Evolutionary conservation across 139 green algal genomes (phyloP).

Genomic region (Astrephomene gubernaculifera): DNA sequence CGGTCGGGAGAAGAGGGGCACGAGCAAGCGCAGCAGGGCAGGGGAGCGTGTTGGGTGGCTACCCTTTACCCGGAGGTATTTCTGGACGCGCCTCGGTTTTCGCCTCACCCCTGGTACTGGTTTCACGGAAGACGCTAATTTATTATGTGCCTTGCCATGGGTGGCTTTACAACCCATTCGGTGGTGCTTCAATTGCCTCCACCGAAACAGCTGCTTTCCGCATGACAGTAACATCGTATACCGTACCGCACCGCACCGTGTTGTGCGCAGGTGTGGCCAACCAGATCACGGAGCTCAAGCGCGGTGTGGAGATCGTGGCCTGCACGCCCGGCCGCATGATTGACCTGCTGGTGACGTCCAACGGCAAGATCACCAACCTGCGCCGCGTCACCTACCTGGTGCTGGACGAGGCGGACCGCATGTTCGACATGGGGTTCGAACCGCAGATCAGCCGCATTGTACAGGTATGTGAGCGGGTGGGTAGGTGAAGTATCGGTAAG

Average conservation of each 20-base stretch:
- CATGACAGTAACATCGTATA: no score
- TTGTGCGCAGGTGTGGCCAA: slow-evolving; percentile 72
- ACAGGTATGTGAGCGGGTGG: slow-evolving; percentile 7
- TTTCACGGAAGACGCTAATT: no score
- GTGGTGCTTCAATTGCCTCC: neutral
- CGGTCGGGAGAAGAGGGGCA: no score
- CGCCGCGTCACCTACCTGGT: slow-evolving; percentile 96
- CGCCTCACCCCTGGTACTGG: no score
- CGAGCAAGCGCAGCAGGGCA: no score
- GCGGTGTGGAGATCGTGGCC: slow-evolving; percentile 89
- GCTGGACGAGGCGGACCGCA: slow-evolving; percentile 98
- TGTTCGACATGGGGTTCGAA: slow-evolving; percentile 98
- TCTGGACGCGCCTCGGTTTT: no score
- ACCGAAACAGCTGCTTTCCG: no score
- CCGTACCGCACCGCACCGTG: no score
- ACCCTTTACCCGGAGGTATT: no score
- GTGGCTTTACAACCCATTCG: neutral
- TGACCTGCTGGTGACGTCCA: slow-evolving; percentile 92
- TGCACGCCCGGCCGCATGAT: slow-evolving; percentile 99
- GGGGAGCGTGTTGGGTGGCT: no score
- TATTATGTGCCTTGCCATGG: no score
- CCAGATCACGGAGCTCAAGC: slow-evolving; percentile 96
- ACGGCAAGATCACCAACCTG: slow-evolving; percentile 96
- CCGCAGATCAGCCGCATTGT: slow-evolving; percentile 73
- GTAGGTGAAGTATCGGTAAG: no score